These are phyloP conservation scores for Dictyostelium citrinum DNA, from an alignment of 78 protist genomes.

Conservation along the genomic window DNA sequence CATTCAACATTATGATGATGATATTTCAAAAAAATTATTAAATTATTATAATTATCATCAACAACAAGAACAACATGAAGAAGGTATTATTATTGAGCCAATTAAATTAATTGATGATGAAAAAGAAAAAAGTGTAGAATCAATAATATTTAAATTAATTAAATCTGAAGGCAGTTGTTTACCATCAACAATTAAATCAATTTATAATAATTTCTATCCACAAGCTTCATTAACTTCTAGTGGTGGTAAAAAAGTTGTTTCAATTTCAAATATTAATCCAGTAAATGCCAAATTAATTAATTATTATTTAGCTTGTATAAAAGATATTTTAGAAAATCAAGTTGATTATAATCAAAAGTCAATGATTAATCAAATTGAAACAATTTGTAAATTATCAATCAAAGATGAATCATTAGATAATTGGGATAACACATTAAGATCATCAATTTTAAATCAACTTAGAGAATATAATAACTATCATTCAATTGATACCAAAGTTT, in stretches of 20 bases:
- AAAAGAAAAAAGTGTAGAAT: background rate
- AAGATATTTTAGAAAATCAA: background rate
- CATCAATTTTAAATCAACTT: background rate
- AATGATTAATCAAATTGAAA: background rate
- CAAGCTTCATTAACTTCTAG: background rate
- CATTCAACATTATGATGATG: background rate
- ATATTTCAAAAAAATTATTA: background rate
- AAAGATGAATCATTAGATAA: background rate
- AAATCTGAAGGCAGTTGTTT: background rate
- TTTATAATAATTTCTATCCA: conserved; percentile 19
- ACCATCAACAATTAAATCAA: background rate
- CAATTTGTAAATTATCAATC: background rate
- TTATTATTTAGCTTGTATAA: background rate
- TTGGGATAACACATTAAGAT: background rate
- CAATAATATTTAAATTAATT: background rate
- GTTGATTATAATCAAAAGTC: background rate
- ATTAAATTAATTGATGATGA: background rate
- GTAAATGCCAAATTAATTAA: background rate
- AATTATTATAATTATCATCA: background rate
- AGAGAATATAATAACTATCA: background rate
- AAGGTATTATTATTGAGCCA: background rate
- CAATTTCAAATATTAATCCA: background rate
- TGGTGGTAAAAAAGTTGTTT: background rate
- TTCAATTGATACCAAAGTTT: conserved; percentile 2
- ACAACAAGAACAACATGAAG: background rate